phyloP scores from a whole-genome alignment of 768 basidiomycete genomes.

The Coprinopsis marcescibilis region DNA sequence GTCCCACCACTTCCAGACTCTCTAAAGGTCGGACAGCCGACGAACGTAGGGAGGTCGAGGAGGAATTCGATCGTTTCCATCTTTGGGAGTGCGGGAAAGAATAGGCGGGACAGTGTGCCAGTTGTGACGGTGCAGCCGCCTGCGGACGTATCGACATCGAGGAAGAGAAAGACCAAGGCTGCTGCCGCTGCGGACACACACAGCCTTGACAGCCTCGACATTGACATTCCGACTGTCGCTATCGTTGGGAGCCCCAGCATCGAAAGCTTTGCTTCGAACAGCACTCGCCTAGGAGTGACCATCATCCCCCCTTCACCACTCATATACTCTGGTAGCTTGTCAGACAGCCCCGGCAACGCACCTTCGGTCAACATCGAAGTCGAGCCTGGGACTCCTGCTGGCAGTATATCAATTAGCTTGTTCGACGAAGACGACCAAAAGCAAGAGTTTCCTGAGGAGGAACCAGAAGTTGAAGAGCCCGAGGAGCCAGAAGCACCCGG shows the following conservation, averaged over 20 bases:
- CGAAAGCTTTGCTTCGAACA: constrained; percentile 7
- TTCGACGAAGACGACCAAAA: too few relatives aligned
- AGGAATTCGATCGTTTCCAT: constrained; percentile 5
- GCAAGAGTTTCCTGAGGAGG: not conserved
- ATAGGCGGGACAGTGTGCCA: constrained; percentile 5
- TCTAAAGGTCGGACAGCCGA: not conserved
- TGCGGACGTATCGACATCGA: not conserved
- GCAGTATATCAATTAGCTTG: not conserved
- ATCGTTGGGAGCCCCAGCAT: not conserved
- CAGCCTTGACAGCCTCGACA: constrained; percentile 24
- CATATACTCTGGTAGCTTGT: constrained; percentile 19
- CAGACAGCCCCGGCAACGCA: constrained; percentile 13
- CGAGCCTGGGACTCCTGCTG: constrained; percentile 7
- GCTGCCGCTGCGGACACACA: constrained; percentile 9
- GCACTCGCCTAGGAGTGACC: constrained; percentile 36
- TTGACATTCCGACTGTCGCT: constrained; percentile 11
- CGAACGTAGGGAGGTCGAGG: not conserved
- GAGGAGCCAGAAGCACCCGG: not conserved
- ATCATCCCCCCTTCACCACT: constrained; percentile 42
- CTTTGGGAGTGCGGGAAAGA: constrained; percentile 5
- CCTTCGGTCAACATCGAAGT: constrained; percentile 20
- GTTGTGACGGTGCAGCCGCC: not conserved
- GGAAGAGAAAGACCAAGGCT: not conserved
- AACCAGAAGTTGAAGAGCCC: not conserved
- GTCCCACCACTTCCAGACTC: constrained; percentile 4